Evolutionary conservation across 2,329 filamentous ascomycete genomes (phyloP), one percentile per base, ranked within the genome.

Genomic region (Venturia pyrina): DNA sequence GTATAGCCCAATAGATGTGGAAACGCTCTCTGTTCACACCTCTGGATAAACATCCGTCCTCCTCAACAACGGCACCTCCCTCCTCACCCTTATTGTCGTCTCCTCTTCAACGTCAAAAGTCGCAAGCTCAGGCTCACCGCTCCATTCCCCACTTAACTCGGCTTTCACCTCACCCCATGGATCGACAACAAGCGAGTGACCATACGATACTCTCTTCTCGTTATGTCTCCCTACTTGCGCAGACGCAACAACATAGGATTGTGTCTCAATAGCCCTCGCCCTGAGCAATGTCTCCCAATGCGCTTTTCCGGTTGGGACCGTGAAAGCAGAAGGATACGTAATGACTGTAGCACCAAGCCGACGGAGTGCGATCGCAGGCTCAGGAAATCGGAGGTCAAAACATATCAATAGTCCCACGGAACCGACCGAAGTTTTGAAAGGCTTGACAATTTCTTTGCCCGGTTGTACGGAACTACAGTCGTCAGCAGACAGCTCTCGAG

Each of bases 271-370:
- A 11, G 93, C 93, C 60, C 93, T 82, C 3, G 91, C 87, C 37
- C 90, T 82, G 17, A 97, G 79, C 6, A 98, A 78, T 1, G 85
- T 81, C 72, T 91, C 87, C 93, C 93, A 98, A 77, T 97, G 93
- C 1, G 90, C 90, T 66, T 81, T 82, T 0, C 93, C 93, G 0
- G 93, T 97, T 0, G 89, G 86, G 0, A 96, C 83, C 0, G 93
- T 96, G 73, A 97, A 98, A 4, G 93, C 93, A 6, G 90, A 93
- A 0, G 93, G 93, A 73, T 93, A 97, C 0, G 91, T 86, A 62
- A 97, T 79, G 64, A 96, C 79, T 68, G 96, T 87, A 1, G 91
- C 91, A 28, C 83, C 80, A 65, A 85, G 83, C 7, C 84, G 78
- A 37, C 85, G 84, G 21, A 96, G 81, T 1, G 85, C 82, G 11